Base-by-base conservation (phyloP, 2,329 filamentous ascomycete genomes). In the Exophiala bonariae region DNA sequence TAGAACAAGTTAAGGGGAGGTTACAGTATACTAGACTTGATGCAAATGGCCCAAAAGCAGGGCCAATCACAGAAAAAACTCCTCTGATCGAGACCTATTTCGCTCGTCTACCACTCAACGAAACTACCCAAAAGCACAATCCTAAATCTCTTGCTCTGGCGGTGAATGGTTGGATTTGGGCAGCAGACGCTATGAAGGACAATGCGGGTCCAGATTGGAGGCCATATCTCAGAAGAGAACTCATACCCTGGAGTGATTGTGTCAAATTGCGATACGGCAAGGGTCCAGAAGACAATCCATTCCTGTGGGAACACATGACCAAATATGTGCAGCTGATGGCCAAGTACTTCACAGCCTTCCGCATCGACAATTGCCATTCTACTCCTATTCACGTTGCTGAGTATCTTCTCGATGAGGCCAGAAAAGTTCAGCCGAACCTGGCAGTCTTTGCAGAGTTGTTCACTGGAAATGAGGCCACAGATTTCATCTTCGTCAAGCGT, bases 151-250 rank as follows among this genome's bases (percentile, higher is more conserved):
- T 95, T 36, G 88, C 89, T 2, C 72, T 99, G 41, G 91, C 85
- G 32, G 97, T 97, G 70, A 99, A 99, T 63, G 93, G 93, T 34
- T 99, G 93, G 93, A 91, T 99, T 7, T 99, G 93, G 93, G 92
- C 89, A 49, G 92, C 92, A 4, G 95, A 97, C 69, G 92, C 93
- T 1, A 80, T 97, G 68, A 79, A 89, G 34, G 93, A 99, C 71
- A 93, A 97, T 62, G 93, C 93, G 22, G 95, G 95, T 0, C 86
- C 90, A 0, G 77, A 87, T 37, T 96, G 92, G 7, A 84, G 85
- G 46, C 90, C 92, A n/a, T 99, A 99, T 63, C 79, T 99, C n/a
- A 82, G 89, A 42, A 82, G 93, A 58, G 90, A 99, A 67, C 89
- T 99, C 51, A 97, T 99, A 58, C 87, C 96, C 22, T 99, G 93